Conservation (phyloP, 2,329 filamentous ascomycete genomes). For the Cladosporium velox region DNA sequence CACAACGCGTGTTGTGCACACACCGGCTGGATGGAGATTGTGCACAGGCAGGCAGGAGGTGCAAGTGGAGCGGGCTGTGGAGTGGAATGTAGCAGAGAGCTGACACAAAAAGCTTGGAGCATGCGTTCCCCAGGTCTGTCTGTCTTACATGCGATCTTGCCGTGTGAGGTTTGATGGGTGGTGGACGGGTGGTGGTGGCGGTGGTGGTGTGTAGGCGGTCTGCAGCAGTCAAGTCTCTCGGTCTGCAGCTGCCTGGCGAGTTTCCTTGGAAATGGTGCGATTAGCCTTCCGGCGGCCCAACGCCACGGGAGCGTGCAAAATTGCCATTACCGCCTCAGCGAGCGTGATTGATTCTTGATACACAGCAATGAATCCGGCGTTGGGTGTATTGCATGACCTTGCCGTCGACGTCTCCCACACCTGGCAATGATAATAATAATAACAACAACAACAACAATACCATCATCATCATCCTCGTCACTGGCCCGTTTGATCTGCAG, state of each 20-base stretch:
- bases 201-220: slow-evolving; percentile 3
- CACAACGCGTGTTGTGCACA: slow-evolving; percentile 8
- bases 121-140: slow-evolving; percentile 3
- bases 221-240: background rate
- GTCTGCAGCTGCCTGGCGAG: background rate
- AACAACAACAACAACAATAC: no score
- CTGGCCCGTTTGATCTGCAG: background rate
- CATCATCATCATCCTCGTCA: background rate
- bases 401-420: background rate
- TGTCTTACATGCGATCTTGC: background rate
- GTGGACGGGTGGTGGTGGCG: background rate
- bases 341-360: background rate
- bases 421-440: background rate
- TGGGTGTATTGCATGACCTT: background rate
- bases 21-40: background rate
- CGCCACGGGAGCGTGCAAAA: background rate
- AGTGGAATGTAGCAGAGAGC: slow-evolving; percentile 5
- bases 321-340: background rate
- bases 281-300: slow-evolving; percentile 1
- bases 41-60: background rate
- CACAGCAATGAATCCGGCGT: background rate
- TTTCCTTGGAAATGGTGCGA: slow-evolving; percentile 4
- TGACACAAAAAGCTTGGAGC: slow-evolving; percentile 2
- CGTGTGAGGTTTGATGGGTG: background rate
- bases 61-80: background rate